phyloP scores from a whole-genome alignment of 257 asterid species.

The Euphrasia confusa region DNA sequence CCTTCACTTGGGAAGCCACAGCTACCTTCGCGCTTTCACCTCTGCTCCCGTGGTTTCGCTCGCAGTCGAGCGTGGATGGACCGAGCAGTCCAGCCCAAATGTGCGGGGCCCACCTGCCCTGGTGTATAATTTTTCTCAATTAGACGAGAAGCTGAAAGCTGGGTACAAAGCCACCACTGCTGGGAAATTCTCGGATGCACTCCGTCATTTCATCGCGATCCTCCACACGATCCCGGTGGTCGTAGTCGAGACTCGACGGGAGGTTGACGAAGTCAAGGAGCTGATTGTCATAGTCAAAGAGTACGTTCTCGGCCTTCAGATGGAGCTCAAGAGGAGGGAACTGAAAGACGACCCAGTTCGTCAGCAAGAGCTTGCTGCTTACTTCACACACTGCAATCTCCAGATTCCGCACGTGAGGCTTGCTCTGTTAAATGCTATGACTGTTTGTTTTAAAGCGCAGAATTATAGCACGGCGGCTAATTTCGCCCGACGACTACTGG shows the following conservation, averaged over 20 bases:
- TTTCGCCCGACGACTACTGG: slow-evolving; percentile 75
- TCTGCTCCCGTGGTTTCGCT: slow-evolving; percentile 61
- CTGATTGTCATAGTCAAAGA: slow-evolving; percentile 58
- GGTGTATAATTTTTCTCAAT: slow-evolving; percentile 53
- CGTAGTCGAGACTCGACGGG: slow-evolving; percentile 72
- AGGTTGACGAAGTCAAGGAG: slow-evolving; percentile 87
- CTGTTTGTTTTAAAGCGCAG: slow-evolving; percentile 51
- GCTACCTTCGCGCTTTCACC: slow-evolving; percentile 63
- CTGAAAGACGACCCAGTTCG: slow-evolving; percentile 58
- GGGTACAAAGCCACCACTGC: slow-evolving; percentile 72
- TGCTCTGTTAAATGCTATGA: slow-evolving; percentile 62
- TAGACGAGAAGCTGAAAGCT: slow-evolving; percentile 73
- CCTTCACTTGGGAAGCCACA: slow-evolving; percentile 78
- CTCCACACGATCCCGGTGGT: slow-evolving; percentile 73
- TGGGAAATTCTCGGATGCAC: slow-evolving; percentile 78
- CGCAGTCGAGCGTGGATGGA: slow-evolving; percentile 91
- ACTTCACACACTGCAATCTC: slow-evolving; percentile 78
- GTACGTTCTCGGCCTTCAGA: slow-evolving; percentile 63
- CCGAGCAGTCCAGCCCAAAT: slow-evolving; percentile 59
- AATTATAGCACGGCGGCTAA: slow-evolving; percentile 68
- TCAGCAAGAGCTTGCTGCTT: slow-evolving; percentile 91
- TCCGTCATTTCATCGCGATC: slow-evolving; percentile 46
- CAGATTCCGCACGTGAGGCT: slow-evolving; percentile 76
- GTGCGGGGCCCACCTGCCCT: slow-evolving; percentile 84
- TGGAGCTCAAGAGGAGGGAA: slow-evolving; percentile 86